Base-by-base conservation (phyloP, 148 eudicot species). In the Polygonum aviculare region DNA sequence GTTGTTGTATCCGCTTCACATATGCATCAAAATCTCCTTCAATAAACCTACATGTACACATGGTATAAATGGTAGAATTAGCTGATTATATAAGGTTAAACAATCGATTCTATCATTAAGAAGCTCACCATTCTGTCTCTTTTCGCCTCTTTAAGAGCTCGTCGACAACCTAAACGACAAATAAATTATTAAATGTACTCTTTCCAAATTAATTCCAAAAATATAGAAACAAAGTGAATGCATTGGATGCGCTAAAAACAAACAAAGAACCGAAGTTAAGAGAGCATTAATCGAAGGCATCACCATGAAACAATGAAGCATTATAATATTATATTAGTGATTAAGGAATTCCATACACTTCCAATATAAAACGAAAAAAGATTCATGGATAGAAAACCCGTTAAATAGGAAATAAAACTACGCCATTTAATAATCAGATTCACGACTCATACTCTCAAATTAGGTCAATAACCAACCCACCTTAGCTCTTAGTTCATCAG, bases 401-500 rank as follows among this genome's bases (percentile, higher is more conserved):
- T 18, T 54, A 6, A n/a, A 54, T 6, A n/a, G 60, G 14, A 54
- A 5, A 54, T 54, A 18, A n/a, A 54, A 7, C 60, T n/a, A 10
- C 60, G 5, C 26, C 60, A 54, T n/a, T 4, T 19, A 54, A 54
- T 54, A 54, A n/a, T 54, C 2, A 1, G 2, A 54, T 54, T 5
- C 21, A 26, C 21, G 26, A 1, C 6, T 8, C 60, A 18, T 54
- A 54, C 26, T 54, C 26, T 54, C 26, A 15, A 26, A 54, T n/a
- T 54, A 54, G 1, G 12, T 9, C 19, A 15, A 19, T 3, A 7
- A 15, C 19, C 36, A 67, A 36, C 72, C 38, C 75, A 91, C 97
- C 81, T 79, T 86, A 84, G 97, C 92, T 87, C 97, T 86, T 74
- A 91, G 83, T 78, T 87, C 85, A 86, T 90, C 94, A 82, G 97